Base-by-base conservation (phyloP, 805 yeast genomes). In the Myxozyma nipponensis region DNA sequence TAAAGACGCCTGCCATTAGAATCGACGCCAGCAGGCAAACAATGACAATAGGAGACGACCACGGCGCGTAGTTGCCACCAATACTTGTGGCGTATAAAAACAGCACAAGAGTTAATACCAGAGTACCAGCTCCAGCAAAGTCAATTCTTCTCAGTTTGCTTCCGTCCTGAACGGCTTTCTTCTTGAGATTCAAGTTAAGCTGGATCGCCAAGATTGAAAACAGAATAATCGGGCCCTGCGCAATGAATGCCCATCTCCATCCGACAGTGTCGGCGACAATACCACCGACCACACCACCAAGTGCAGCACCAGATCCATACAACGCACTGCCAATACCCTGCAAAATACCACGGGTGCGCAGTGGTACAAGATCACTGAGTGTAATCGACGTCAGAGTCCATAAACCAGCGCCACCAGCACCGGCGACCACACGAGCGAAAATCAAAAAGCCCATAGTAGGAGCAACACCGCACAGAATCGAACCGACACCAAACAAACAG, bases 331-430 rank as follows among this genome's bases (percentile, higher is more conserved):
- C 84, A 42, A 84, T 64, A 0, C 96, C 96, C 63, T 88, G 96
- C 66, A 79, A 86, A 26, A 85, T 64, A 1, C 95, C 96, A 51
- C 96, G 73, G 36, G 82, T 78, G 37, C 56, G 74, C 53, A 84
- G 39, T 1, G 93, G 81, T 24, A 88, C 82, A 42, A 86, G 70
- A 66, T 88, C 96, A 25, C 86, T 79, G 59, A 83, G 76, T 3
- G 87, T 75, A 49, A 87, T 83, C 6, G 95, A 82, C 17, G 86
- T 77, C 58, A 86, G 69, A 0, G 90, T 75, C 46, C 82, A 78
- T 62, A 87, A 77, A 0, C 96, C 95, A 4, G 95, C 91, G n/a
- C 95, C 95, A 10, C 95, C 96, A 49, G 84, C 76, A 17, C 96
- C 96, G 24, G 93, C 81, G 45, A 87, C 72, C 54, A 86, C 83